Percentiles rank a stretch among this genome's conserved stretches.
phyloP scores from a whole-genome alignment of 164 flowering plant genomes.

The Vitis amurensis region DNA sequence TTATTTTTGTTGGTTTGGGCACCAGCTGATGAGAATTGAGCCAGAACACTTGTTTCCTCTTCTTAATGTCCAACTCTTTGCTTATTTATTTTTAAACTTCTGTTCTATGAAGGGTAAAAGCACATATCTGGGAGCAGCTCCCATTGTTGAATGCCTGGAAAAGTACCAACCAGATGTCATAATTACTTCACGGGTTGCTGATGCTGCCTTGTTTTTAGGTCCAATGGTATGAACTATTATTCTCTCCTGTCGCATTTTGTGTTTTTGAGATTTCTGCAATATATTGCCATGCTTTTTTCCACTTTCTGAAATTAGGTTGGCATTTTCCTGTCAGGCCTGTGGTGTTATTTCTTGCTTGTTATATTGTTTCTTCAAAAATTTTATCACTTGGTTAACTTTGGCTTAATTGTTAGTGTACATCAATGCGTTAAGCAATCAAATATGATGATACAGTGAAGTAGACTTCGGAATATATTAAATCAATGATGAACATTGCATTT shows the following conservation, averaged over 20 bases:
- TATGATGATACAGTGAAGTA: neutral
- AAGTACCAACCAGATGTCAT: slow-evolving; percentile 76
- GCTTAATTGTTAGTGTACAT: neutral
- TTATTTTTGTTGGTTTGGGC: neutral
- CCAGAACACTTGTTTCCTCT: neutral
- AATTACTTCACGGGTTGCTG: slow-evolving; percentile 90
- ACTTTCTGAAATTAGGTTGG: neutral
- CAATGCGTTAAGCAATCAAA: neutral
- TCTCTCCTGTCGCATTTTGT: neutral
- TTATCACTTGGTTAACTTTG: neutral
- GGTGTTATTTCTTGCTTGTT: neutral
- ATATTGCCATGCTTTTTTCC: neutral
- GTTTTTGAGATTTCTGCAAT: neutral
- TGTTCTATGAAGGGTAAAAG: slow-evolving; percentile 64
- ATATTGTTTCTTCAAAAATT: neutral
- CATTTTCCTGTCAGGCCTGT: neutral
- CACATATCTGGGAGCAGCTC: slow-evolving; percentile 94
- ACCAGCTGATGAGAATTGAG: neutral
- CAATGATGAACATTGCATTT: neutral
- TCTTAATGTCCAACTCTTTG: neutral
- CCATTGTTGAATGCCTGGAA: slow-evolving; percentile 87
- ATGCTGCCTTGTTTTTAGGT: slow-evolving; percentile 89
- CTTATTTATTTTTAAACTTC: neutral
- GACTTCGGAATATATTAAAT: neutral
- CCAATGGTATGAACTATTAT: slow-evolving; percentile 71